Percentiles rank a stretch among this genome's conserved stretches.
Conservation (phyloP, 1,139 yeast species). For the Saccharomycopsis hybrid region DNA sequence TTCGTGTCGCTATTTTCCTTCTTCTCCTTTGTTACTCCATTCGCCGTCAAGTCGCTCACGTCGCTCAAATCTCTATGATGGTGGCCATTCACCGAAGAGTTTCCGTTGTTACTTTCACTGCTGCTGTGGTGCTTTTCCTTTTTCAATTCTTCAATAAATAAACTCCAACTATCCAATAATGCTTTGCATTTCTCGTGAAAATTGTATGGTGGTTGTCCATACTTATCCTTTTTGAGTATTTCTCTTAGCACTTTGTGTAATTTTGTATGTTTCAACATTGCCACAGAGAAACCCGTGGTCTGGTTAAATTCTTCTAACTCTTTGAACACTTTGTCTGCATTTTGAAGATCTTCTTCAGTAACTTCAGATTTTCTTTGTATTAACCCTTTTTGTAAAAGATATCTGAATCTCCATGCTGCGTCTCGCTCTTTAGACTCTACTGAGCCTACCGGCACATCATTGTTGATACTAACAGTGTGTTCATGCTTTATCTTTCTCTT, state of each 20-base stretch:
- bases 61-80: constrained; percentile 18
- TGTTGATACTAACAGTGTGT: not conserved
- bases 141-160: constrained; percentile 10
- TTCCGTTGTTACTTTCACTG: not conserved
- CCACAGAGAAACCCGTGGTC: constrained; percentile 33
- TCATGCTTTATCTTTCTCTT: constrained; percentile 3
- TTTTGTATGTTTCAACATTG: constrained; percentile 37
- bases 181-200: constrained; percentile 42
- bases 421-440: constrained; percentile 16
- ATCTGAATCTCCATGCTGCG: constrained; percentile 22
- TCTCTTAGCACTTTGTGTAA: constrained; percentile 47
- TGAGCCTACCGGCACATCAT: not conserved
- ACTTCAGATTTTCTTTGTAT: constrained; percentile 20
- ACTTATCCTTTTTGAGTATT: constrained; percentile 37
- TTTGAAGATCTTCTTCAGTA: constrained; percentile 39
- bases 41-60: constrained; percentile 3
- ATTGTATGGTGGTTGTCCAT: constrained; percentile 37
- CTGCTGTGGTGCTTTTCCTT: constrained; percentile 15
- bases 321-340: constrained; percentile 39
- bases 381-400: constrained; percentile 23
- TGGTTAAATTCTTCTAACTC: constrained; percentile 39
- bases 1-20: not conserved
- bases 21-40: not conserved
- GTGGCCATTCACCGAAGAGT: not conserved
- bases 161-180: constrained; percentile 38